Percentiles rank a stretch among this genome's conserved stretches.
Evolutionary conservation across 306 rosid genomes (phyloP).

Genomic region (Parietaria judaica): DNA sequence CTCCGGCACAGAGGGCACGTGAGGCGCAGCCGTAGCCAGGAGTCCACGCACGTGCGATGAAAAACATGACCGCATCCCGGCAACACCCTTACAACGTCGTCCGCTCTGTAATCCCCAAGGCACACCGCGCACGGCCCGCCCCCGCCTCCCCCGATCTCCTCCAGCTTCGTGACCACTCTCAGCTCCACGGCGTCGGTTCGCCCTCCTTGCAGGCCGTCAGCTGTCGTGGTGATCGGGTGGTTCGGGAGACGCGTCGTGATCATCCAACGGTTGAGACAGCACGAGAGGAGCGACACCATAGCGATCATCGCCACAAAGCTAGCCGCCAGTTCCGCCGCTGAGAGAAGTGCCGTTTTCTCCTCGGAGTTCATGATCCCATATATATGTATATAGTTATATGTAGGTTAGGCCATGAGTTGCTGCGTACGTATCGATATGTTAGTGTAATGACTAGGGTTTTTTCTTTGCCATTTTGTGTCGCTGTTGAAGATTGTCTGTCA

Average conservation of each 20-base stretch:
- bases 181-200: not conserved
- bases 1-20: conserved; percentile 1
- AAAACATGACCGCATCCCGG: not conserved
- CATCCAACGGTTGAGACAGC: not conserved
- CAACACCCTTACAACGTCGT: not conserved
- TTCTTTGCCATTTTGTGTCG: too few species aligned
- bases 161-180: not conserved
- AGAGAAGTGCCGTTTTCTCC: not conserved
- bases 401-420: too few species aligned
- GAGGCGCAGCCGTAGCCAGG: not conserved
- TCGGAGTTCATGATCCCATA: not conserved
- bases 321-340: not conserved
- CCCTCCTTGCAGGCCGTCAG: too few species aligned
- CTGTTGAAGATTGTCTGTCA: too few species aligned
- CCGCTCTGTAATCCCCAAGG: not conserved
- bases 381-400: too few species aligned
- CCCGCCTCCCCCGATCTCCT: not conserved
- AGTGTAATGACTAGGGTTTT: too few species aligned
- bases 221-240: too few species aligned
- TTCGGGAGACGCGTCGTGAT: not conserved
- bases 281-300: not conserved
- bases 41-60: not conserved
- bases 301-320: not conserved
- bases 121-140: conserved; percentile 1
- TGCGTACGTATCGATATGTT: too few species aligned